Evolutionary conservation across 768 basidiomycete genomes (phyloP), one percentile per base, ranked within the genome.

Genomic region (Gelatoporia subvermispora): DNA sequence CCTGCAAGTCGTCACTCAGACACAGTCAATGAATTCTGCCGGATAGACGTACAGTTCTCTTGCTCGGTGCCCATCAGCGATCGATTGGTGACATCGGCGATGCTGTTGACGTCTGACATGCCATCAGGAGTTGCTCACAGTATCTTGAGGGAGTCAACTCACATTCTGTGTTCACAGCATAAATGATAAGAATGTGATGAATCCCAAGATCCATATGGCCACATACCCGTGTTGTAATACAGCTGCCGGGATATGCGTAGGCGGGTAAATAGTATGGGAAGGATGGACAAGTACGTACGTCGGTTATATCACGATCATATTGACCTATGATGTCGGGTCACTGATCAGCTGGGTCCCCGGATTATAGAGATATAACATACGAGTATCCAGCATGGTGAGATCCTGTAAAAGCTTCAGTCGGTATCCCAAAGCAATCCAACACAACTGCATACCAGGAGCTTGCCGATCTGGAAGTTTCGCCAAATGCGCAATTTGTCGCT

Each of bases 401-500:
- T 81, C 79, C 63, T 64, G 23, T 11, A 16, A 3, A 20, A 10
- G 11, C 16, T 13, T 17, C 17, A 35, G 13, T 44, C 13, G 25
- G 15, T 2, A 7, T 13, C n/a, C 10, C 16, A 2, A n/a, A 16
- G 7, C 24, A 18, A 9, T 20, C 35, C 15, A 5, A 0, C 23
- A 43, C 7, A 31, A 10, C 4, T 10, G 47, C 58, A 43, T 34
- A 62, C 65, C 54, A 80, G 58, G n/a, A 82, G 70, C 58, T 79
- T 78, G 40, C 80, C 81, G 34, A 83, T 73, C 64, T 80, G 75
- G 66, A 83, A 81, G 56, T 78, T 79, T 28, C 80, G 72, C 78
- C 78, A 82, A 45, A 81, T 81, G 22, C 79, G 69, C 15, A 82
- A 71, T 54, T 76, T 71, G 62, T 81, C 78, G 43, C 72, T 71